phyloP scores from a whole-genome alignment of 345 rosid species.

The Populus euphratica region DNA sequence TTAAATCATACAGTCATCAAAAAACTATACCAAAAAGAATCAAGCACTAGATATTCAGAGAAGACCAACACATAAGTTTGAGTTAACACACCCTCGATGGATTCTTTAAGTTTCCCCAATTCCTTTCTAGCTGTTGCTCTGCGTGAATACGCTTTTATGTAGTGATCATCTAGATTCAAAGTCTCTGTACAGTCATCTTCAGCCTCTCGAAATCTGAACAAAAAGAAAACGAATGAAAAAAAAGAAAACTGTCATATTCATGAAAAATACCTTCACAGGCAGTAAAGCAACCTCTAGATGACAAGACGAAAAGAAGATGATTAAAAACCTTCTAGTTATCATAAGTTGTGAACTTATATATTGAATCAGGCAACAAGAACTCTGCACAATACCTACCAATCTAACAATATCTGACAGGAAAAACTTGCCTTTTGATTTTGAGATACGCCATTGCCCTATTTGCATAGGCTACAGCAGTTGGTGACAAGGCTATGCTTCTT shows the following conservation, averaged over 20 bases:
- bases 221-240: background rate
- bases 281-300: background rate
- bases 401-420: background rate
- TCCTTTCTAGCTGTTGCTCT: conserved; percentile 87
- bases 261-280: background rate
- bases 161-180: conserved; percentile 81
- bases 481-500: conserved; percentile 80
- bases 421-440: conserved; percentile 61
- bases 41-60: background rate
- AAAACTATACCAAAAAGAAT: background rate
- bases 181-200: conserved; percentile 95
- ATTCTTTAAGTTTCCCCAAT: conserved; percentile 67
- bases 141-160: conserved; percentile 84
- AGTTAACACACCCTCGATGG: conserved; percentile 59
- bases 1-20: conserved; percentile 20
- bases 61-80: background rate
- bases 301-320: background rate
- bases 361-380: background rate
- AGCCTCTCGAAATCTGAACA: conserved; percentile 66
- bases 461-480: conserved; percentile 81
- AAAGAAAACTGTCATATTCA: background rate
- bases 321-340: background rate
- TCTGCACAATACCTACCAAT: background rate
- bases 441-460: conserved; percentile 94
- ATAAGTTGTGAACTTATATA: background rate